Conservation (phyloP, 352 stramenopile genomes). For the Poterioochromonas sp. region DNA sequence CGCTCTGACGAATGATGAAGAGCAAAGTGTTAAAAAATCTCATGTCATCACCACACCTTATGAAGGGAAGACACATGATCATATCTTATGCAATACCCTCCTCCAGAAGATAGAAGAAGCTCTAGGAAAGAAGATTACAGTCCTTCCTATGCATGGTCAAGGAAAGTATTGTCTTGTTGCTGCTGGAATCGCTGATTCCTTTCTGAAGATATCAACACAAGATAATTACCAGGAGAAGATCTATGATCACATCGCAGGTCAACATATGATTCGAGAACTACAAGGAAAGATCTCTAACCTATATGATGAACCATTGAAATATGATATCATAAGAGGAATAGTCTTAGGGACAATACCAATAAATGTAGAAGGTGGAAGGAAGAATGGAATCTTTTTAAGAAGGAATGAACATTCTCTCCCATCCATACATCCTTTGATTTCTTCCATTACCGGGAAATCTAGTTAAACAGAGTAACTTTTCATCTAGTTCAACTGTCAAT, state of each 20-base stretch:
- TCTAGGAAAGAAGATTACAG: neutral
- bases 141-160: neutral
- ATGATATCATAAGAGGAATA: no score
- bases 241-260: conserved; percentile 58
- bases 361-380: no score
- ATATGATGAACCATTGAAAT: conserved; percentile 70
- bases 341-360: no score
- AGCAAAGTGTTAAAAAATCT: neutral
- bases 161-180: neutral
- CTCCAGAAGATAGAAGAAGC: neutral
- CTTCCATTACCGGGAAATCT: no score
- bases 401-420: no score
- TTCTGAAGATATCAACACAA: conserved; percentile 23
- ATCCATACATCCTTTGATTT: no score
- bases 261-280: conserved; percentile 52
- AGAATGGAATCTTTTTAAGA: no score
- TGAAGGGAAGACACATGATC: neutral
- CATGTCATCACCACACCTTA: neutral
- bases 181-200: conserved; percentile 46
- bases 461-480: no score
- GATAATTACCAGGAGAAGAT: conserved; percentile 57
- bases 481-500: no score
- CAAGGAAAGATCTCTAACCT: conserved; percentile 65
- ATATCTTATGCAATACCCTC: no score
- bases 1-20: neutral